Evolutionary conservation across 2,329 filamentous ascomycete genomes (phyloP), one percentile per base, ranked within the genome.

Genomic region (Arthroderma sp.): DNA sequence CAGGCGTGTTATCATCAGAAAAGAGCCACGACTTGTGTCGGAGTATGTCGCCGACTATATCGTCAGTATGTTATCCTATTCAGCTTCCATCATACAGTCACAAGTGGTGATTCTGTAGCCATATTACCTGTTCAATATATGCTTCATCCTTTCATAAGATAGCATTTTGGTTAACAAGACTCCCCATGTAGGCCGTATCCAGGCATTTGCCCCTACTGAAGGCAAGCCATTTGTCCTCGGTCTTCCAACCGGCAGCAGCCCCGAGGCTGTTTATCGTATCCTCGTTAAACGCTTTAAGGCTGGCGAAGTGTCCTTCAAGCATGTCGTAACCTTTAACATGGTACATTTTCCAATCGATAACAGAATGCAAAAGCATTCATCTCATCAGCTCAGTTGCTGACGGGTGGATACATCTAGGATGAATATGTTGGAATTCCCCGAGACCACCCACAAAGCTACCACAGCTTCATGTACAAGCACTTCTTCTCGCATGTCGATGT

Each of bases 281-380:
- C 74, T 93, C 28, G 85, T 91, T 40, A 56, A 67, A 51, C 59
- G 59, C 33, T 57, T 64, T 55, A 62, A 64, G 47, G 57, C 59
- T 34, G 57, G 53, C 42, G 60, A 85, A 59, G 80, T 93, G 57
- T 89, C 85, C 1, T 93, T 93, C 61, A 80, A 81, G 58, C 77
- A 93, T 81, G 84, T 93, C 57, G 76, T 91, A 59, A 93, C 85
- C 28, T 93, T 93, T 72, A 91, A 91, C 65, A 91, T 91, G 85
- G 80, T 83, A 73, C 47, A 67, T 36, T 47, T 15, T 6, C 29
- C 7, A 22, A 22, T 22, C 15, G 3, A 3, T 1, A 22, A 22
- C 15, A 22, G 15, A 22, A 2, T 22, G 15, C 15, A 22, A 22
- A 22, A 22, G 15, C 15, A 22, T 22, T 22, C 15, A 22, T 22